phyloP scores from a whole-genome alignment of 176 grass and related monocot species.

The Triticum dicoccoides region DNA sequence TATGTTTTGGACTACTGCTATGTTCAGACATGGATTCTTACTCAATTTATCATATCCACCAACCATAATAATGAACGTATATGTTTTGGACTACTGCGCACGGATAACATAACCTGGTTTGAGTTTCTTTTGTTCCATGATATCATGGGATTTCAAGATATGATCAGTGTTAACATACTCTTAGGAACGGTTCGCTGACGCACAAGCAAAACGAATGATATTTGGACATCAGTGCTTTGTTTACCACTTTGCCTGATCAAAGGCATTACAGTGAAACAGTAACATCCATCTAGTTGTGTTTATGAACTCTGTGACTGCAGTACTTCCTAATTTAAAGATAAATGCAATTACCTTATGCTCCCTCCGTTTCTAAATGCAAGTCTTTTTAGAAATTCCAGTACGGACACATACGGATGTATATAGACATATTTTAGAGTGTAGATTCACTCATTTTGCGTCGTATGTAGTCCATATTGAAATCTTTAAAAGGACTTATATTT shows the following conservation, averaged over 20 bases:
- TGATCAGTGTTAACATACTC: neutral
- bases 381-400: too few relatives aligned
- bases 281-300: neutral
- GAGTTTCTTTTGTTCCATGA: slow-evolving; percentile 3
- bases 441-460: too few relatives aligned
- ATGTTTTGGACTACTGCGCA: neutral
- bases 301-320: neutral
- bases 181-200: neutral
- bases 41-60: neutral
- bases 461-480: too few relatives aligned
- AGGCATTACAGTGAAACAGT: neutral
- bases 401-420: too few relatives aligned
- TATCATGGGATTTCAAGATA: slow-evolving; percentile 7
- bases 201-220: neutral
- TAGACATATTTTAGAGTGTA: too few relatives aligned
- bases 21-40: neutral
- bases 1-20: slow-evolving; percentile 9
- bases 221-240: neutral
- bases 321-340: too few relatives aligned
- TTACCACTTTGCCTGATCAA: neutral
- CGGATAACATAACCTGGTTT: neutral
- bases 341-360: neutral
- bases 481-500: too few relatives aligned
- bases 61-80: neutral
- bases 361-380: too few relatives aligned